A percentile compares a stretch with the other conserved stretches of the same genome.
These are phyloP conservation scores for Ophiostoma tasmaniense DNA, from an alignment of 2,329 filamentous ascomycete genomes.

Conservation along the genomic window DNA sequence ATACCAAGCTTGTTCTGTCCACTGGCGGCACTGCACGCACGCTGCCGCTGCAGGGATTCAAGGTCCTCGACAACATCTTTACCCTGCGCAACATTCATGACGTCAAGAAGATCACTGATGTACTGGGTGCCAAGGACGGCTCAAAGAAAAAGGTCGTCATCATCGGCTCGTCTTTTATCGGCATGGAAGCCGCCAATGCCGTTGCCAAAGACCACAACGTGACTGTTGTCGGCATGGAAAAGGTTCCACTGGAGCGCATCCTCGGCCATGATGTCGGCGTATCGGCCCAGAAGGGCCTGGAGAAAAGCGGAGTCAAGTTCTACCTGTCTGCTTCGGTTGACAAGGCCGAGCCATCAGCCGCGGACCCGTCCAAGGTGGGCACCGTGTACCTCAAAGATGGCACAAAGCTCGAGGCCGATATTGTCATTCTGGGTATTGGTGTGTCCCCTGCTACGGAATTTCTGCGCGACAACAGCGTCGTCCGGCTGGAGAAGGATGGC, in stretches of 20 bases:
- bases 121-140: constrained; percentile 62
- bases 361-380: constrained; percentile 65
- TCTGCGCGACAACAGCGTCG: constrained; percentile 59
- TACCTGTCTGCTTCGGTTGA: constrained; percentile 72
- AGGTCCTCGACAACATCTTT: constrained; percentile 81
- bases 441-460: constrained; percentile 80
- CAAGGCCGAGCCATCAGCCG: constrained; percentile 64
- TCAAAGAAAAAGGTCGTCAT: constrained; percentile 75
- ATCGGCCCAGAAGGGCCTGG: constrained; percentile 69
- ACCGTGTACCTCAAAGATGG: constrained; percentile 78
- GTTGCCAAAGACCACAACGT: constrained; percentile 72
- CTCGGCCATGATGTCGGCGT: constrained; percentile 74
- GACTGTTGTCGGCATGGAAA: constrained; percentile 81
- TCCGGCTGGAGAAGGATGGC: constrained; percentile 74
- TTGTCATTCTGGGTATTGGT: constrained; percentile 87
- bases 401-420: constrained; percentile 71
- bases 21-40: constrained; percentile 71
- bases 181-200: constrained; percentile 92
- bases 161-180: constrained; percentile 90
- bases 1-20: constrained; percentile 83
- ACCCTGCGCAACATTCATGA: constrained; percentile 70
- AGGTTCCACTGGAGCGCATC: constrained; percentile 72
- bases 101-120: constrained; percentile 65
- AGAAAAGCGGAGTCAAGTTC: constrained; percentile 85
- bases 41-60: constrained; percentile 77